Conservation (phyloP, 495 filamentous ascomycete species). For the Xylaria grammica region DNA sequence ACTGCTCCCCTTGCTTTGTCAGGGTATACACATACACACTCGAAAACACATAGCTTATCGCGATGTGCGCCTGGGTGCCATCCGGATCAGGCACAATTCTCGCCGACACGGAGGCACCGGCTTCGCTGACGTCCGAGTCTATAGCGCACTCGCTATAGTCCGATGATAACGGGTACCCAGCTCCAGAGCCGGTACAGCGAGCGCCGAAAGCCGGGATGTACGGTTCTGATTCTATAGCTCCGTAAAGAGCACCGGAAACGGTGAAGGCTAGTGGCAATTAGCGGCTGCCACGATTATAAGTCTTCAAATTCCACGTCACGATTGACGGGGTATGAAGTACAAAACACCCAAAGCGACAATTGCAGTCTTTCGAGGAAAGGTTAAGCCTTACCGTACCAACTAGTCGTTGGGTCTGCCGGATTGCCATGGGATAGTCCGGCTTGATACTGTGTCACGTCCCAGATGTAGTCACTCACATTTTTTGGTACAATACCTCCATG, state of each 20-base stretch:
- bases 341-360: neutral
- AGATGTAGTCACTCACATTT: slow-evolving; percentile 7
- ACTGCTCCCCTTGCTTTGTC: neutral
- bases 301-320: neutral
- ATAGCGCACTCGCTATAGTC: slow-evolving; percentile 12
- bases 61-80: slow-evolving; percentile 17
- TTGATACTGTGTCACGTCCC: slow-evolving; percentile 20
- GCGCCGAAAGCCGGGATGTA: slow-evolving; percentile 22
- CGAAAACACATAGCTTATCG: slow-evolving; percentile 14
- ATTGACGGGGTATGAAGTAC: neutral
- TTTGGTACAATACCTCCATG: neutral
- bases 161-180: slow-evolving; percentile 16
- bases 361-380: neutral
- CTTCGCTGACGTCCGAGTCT: neutral
- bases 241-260: slow-evolving; percentile 1
- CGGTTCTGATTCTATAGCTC: neutral
- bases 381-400: slow-evolving; percentile 17
- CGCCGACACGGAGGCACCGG: slow-evolving; percentile 4
- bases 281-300: neutral
- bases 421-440: slow-evolving; percentile 26
- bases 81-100: slow-evolving; percentile 12
- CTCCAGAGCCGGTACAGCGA: slow-evolving; percentile 13
- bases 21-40: slow-evolving; percentile 1
- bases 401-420: slow-evolving; percentile 11
- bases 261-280: slow-evolving; percentile 15